Conservation (phyloP, 495 filamentous ascomycete species). For the Trichoderma erinaceum region DNA sequence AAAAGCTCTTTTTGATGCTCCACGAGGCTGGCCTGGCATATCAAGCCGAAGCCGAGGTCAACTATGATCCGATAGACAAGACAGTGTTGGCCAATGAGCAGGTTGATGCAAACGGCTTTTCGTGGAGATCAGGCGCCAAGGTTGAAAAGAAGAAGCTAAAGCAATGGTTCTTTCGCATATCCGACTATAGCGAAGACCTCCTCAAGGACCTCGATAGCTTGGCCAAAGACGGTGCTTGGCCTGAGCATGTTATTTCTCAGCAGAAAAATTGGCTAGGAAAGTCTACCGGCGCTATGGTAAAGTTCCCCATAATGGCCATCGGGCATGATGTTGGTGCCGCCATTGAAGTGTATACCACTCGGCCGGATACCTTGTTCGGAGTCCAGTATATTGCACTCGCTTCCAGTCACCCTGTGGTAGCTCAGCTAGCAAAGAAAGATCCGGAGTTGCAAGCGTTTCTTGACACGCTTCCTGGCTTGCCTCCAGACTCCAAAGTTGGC, state of each 20-base stretch:
- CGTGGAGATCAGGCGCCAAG: slow-evolving; percentile 82
- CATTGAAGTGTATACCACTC: slow-evolving; percentile 76
- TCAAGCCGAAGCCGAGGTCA: slow-evolving; percentile 71
- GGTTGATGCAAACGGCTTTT: slow-evolving; percentile 74
- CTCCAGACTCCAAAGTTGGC: slow-evolving; percentile 68
- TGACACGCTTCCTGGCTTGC: slow-evolving; percentile 52
- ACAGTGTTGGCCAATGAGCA: slow-evolving; percentile 91
- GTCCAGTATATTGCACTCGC: slow-evolving; percentile 81
- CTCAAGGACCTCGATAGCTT: slow-evolving; percentile 65
- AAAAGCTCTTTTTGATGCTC: slow-evolving; percentile 72
- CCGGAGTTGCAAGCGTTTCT: slow-evolving; percentile 59
- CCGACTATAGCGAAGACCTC: slow-evolving; percentile 66
- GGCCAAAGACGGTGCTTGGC: slow-evolving; percentile 59
- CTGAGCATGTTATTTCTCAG: slow-evolving; percentile 73
- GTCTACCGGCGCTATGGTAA: slow-evolving; percentile 64
- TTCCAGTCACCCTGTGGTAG: slow-evolving; percentile 63
- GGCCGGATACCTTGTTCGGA: slow-evolving; percentile 76
- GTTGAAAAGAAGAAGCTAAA: slow-evolving; percentile 74
- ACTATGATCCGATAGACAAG: slow-evolving; percentile 84
- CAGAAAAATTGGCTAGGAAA: slow-evolving; percentile 86
- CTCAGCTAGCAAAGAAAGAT: slow-evolving; percentile 52
- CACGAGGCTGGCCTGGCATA: slow-evolving; percentile 69
- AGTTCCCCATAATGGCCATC: slow-evolving; percentile 52
- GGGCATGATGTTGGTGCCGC: slow-evolving; percentile 31
- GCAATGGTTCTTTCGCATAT: slow-evolving; percentile 89